Percentiles rank a stretch among this genome's conserved stretches.
phyloP scores from a whole-genome alignment of 2,329 filamentous ascomycete genomes.

The Celoporthe dispersa region DNA sequence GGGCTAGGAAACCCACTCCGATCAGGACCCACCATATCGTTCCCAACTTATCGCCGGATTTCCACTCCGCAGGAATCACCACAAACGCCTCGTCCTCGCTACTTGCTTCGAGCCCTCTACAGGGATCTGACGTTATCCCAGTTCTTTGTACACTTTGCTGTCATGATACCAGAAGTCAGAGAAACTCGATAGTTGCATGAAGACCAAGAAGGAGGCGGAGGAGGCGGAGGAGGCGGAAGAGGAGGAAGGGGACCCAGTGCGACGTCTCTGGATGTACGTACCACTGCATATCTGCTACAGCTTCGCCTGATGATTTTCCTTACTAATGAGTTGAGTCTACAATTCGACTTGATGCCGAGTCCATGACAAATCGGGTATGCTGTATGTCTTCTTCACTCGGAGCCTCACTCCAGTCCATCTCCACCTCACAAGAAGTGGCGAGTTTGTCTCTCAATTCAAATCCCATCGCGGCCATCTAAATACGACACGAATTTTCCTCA shows the following conservation, averaged over 20 bases:
- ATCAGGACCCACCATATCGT: slow-evolving; percentile 8
- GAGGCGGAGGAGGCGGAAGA: neutral
- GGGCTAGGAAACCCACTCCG: slow-evolving; percentile 14
- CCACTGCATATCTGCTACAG: neutral
- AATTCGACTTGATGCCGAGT: neutral
- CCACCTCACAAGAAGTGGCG: neutral
- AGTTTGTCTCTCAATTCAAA: neutral
- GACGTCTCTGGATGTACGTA: neutral
- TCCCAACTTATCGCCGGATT: slow-evolving; percentile 9
- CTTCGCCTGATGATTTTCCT: neutral
- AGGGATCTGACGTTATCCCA: neutral
- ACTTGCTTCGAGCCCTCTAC: too few relatives aligned
- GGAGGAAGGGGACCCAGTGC: neutral
- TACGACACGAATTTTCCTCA: neutral
- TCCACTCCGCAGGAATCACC: slow-evolving; percentile 9
- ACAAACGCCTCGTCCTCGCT: neutral
- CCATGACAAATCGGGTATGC: slow-evolving; percentile 7
- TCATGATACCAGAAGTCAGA: neutral
- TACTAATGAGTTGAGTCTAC: slow-evolving; percentile 1
- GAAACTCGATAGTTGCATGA: slow-evolving; percentile 7
- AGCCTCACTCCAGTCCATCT: slow-evolving; percentile 5
- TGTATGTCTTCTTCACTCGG: slow-evolving; percentile 3
- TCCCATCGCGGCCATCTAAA: neutral
- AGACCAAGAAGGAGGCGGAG: neutral
- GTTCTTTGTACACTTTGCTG: neutral